These are phyloP conservation scores for Akanthomyces lecanii DNA, from an alignment of 2,329 filamentous ascomycete species.

Conservation along the genomic window DNA sequence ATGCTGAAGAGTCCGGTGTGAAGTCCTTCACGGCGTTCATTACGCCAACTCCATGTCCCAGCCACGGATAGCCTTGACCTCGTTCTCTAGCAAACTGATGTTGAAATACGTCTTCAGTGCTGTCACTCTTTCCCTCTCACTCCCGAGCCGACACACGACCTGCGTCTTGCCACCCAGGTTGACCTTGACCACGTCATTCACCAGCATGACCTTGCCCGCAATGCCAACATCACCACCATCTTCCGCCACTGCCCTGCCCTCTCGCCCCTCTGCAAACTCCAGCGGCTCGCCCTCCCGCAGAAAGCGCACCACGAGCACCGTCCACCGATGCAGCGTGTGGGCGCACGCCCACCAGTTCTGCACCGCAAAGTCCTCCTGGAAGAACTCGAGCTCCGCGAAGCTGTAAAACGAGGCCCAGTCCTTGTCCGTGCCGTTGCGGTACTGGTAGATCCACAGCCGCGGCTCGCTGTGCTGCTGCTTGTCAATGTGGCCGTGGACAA, in stretches of 20 bases:
- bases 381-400: constrained; percentile 62
- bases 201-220: constrained; percentile 47
- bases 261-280: background rate
- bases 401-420: constrained; percentile 61
- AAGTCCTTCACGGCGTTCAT: too few species aligned
- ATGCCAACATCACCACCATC: constrained; percentile 34
- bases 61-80: background rate
- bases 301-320: constrained; percentile 17
- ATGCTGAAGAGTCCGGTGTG: too few species aligned
- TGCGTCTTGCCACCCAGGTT: constrained; percentile 45
- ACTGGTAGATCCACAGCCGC: constrained; percentile 61
- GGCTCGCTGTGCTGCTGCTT: constrained; percentile 36
- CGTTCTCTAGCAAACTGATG: background rate
- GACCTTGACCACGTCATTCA: constrained; percentile 46
- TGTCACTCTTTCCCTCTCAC: constrained; percentile 38
- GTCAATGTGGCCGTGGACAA: constrained; percentile 46
- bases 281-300: constrained; percentile 2
- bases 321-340: constrained; percentile 15
- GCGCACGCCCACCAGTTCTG: constrained; percentile 20
- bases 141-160: constrained; percentile 39
- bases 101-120: background rate
- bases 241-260: background rate
- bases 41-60: background rate
- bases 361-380: constrained; percentile 21
- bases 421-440: constrained; percentile 42